Evolutionary conservation across 2,329 filamentous ascomycete genomes (phyloP).

Genomic region (Cordyceps pruinosa): DNA sequence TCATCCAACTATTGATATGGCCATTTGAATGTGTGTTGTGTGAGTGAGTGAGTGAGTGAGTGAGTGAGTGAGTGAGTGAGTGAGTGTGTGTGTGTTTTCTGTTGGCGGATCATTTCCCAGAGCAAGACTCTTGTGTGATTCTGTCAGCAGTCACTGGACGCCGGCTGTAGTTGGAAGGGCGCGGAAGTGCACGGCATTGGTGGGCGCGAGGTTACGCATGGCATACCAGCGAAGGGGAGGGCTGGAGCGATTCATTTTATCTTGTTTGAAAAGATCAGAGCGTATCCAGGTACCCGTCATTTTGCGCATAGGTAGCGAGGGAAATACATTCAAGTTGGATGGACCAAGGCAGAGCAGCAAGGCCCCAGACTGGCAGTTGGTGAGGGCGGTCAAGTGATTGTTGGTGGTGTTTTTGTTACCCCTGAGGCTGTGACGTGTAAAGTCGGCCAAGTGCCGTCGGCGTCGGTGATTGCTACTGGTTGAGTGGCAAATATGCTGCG

Average conservation of each 20-base stretch:
- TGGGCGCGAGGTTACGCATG: constrained; percentile 2
- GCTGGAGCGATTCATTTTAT: background rate
- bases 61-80: too few species aligned
- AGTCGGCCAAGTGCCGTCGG: background rate
- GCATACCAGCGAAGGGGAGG: background rate
- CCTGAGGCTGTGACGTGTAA: constrained; percentile 9
- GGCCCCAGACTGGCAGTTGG: background rate
- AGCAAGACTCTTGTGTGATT: background rate
- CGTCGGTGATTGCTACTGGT: background rate
- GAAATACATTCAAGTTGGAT: constrained; percentile 6
- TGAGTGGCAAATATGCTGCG: constrained; percentile 10
- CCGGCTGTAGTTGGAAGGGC: background rate
- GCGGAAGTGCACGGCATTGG: constrained; percentile 2
- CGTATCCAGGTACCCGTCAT: background rate
- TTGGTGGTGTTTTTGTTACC: background rate
- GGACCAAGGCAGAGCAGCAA: background rate
- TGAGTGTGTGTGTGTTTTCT: background rate
- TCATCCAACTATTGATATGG: background rate
- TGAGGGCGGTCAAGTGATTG: background rate
- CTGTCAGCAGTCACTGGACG: background rate
- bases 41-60: too few species aligned
- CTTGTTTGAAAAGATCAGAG: background rate
- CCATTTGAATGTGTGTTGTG: background rate
- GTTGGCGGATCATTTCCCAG: background rate
- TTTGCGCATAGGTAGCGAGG: constrained; percentile 5